These are phyloP conservation scores for Pichia sp. DNA, from an alignment of 1,139 yeast genomes.

Conservation along the genomic window DNA sequence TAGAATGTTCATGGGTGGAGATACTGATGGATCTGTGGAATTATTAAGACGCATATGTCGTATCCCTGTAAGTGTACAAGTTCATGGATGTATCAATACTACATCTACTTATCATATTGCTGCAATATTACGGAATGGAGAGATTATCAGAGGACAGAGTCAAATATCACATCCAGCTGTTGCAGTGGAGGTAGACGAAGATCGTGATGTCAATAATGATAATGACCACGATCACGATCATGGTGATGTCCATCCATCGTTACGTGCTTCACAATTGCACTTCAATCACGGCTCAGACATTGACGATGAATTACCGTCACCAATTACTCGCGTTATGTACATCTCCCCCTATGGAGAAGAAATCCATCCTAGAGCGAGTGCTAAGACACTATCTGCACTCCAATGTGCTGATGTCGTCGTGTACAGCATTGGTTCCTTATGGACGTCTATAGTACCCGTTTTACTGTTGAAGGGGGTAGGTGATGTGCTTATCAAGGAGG, in stretches of 20 bases:
- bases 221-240: too few relatives aligned
- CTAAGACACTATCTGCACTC: conserved; percentile 51
- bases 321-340: too few relatives aligned
- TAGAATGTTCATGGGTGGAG: conserved; percentile 71
- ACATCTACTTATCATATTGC: conserved; percentile 79
- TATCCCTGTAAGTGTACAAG: conserved; percentile 47
- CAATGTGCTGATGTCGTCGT: conserved; percentile 49
- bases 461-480: conserved; percentile 60
- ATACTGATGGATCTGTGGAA: conserved; percentile 86
- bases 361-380: conserved; percentile 69
- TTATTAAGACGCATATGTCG: conserved; percentile 61
- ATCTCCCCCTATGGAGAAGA: too few relatives aligned
- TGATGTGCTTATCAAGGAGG: background rate
- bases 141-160: conserved; percentile 84
- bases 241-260: too few relatives aligned
- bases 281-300: too few relatives aligned
- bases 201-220: background rate
- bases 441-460: conserved; percentile 81
- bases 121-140: conserved; percentile 64
- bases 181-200: too few relatives aligned
- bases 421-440: conserved; percentile 80
- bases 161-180: conserved; percentile 78
- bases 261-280: too few relatives aligned
- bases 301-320: too few relatives aligned
- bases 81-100: conserved; percentile 78